These are phyloP conservation scores for Trypanosoma lewisi DNA, from an alignment of 208 protist species.

Conservation along the genomic window DNA sequence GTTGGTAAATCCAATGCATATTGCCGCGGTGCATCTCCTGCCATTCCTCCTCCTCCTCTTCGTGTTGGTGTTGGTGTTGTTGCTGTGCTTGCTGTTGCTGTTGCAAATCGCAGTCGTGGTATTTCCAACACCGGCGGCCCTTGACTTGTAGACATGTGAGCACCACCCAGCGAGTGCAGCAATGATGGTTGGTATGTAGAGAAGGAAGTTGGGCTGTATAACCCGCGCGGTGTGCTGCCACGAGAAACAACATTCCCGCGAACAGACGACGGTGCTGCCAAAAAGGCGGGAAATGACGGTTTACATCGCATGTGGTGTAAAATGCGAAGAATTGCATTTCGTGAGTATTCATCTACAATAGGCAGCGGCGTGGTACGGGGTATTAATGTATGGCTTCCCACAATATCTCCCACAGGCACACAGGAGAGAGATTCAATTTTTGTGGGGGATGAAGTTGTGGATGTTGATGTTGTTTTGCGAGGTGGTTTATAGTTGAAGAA, in stretches of 20 bases:
- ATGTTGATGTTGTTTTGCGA: too few species aligned
- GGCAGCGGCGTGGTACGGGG: neutral
- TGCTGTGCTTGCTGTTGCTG: slow-evolving; percentile 1
- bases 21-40: slow-evolving; percentile 3
- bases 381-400: neutral
- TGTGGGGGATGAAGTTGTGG: neutral
- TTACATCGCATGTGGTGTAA: slow-evolving; percentile 21
- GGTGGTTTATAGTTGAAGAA: slow-evolving; percentile 35
- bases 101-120: slow-evolving; percentile 10
- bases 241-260: neutral
- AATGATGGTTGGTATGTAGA: neutral
- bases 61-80: slow-evolving; percentile 6
- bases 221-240: slow-evolving; percentile 7
- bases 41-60: too few species aligned
- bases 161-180: neutral
- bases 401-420: slow-evolving; percentile 8
- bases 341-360: slow-evolving; percentile 34
- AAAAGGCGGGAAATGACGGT: neutral
- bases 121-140: slow-evolving; percentile 12
- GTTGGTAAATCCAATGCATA: neutral
- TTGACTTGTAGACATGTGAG: neutral
- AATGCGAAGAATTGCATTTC: slow-evolving; percentile 51
- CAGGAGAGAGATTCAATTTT: slow-evolving; percentile 21
- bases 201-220: neutral
- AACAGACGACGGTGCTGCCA: slow-evolving; percentile 1